Base-by-base conservation (phyloP, 148 eudicot species). In the Rhododendron griersonianum region DNA sequence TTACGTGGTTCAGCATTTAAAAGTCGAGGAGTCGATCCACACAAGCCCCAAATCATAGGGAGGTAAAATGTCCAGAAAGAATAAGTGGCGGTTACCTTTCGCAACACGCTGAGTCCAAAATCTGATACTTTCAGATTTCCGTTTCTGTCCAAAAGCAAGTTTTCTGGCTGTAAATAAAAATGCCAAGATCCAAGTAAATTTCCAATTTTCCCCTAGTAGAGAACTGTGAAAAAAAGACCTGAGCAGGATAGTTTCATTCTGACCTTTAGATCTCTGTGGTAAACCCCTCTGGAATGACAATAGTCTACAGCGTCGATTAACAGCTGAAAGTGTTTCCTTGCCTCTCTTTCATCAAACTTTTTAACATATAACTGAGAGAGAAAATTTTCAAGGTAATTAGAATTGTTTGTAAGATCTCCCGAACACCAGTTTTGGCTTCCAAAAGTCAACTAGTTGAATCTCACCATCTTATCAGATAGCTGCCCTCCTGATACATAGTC, bases 41-140 rank as follows among this genome's bases (percentile, higher is more conserved):
- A 65, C 14, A 65, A 65, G 73, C 33, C 74, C 74, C 74, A 67
- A 67, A 67, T 67, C 74, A 25, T 1, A 67, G 74, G 74, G 33
- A 67, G 74, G 33, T 67, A 67, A 67, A 25, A 37, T 75, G 11
- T 33, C 78, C 15, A 35, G 18, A 73, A 33, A 30, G 78, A 13
- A 75, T 19, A 75, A 14, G 47, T 0, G 30, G 71, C n/a, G 50
- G 79, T 33, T 91, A 92, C 93, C 95, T 92, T 90, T 44, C 47
- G 81, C 82, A 91, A 81, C 25, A 90, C 89, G 19, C 94, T 92
- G 80, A 93, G 94, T 84, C 95, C 95, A 83, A 93, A 93, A 79
- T 93, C 95, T 37, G 94, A 93, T 25, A 93, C 89, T 88, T 93
- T 93, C 5, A 93, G 88, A 84, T 93, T 91, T 80, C 94, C 95